A percentile compares a stretch with the other conserved stretches of the same genome.
These are phyloP conservation scores for Deakozyma indianensis DNA, from an alignment of 805 yeast species.

Conservation along the genomic window DNA sequence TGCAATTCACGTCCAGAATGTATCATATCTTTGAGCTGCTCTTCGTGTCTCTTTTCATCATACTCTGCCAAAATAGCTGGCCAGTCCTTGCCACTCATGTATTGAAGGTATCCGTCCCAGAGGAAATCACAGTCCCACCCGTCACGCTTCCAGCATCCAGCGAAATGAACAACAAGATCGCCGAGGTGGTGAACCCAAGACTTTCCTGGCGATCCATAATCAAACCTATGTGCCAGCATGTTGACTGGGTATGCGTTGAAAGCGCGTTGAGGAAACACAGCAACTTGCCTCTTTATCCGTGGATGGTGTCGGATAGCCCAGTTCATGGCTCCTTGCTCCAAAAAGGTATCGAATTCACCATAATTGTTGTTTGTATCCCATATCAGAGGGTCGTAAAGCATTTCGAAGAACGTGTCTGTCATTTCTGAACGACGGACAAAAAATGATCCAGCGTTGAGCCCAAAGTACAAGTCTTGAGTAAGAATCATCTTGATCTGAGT, in stretches of 20 bases:
- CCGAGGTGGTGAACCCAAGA: slow-evolving; percentile 10
- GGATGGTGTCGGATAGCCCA: slow-evolving; percentile 9
- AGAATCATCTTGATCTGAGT: slow-evolving; percentile 15
- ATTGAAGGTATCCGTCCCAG: background rate
- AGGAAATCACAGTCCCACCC: slow-evolving; percentile 1
- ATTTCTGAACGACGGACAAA: slow-evolving; percentile 14
- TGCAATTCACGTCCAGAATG: too few relatives aligned
- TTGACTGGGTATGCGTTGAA: slow-evolving; percentile 14
- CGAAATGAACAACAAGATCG: slow-evolving; percentile 19
- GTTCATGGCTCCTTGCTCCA: slow-evolving; percentile 16
- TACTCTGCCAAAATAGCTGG: background rate
- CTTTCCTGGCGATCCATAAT: slow-evolving; percentile 6
- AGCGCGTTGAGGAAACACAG: slow-evolving; percentile 17
- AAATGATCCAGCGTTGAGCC: slow-evolving; percentile 21
- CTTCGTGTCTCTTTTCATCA: background rate
- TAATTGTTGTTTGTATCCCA: slow-evolving; percentile 3
- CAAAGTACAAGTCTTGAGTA: slow-evolving; percentile 15
- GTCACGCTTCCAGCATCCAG: slow-evolving; percentile 11
- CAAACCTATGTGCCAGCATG: background rate
- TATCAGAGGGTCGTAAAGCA: slow-evolving; percentile 17
- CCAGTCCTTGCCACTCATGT: background rate
- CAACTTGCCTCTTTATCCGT: slow-evolving; percentile 12
- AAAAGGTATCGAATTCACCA: slow-evolving; percentile 7
- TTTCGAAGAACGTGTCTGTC: slow-evolving; percentile 14
- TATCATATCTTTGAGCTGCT: background rate